phyloP scores from a whole-genome alignment of 805 yeast genomes.

The Yarrowia yakushimensis region DNA sequence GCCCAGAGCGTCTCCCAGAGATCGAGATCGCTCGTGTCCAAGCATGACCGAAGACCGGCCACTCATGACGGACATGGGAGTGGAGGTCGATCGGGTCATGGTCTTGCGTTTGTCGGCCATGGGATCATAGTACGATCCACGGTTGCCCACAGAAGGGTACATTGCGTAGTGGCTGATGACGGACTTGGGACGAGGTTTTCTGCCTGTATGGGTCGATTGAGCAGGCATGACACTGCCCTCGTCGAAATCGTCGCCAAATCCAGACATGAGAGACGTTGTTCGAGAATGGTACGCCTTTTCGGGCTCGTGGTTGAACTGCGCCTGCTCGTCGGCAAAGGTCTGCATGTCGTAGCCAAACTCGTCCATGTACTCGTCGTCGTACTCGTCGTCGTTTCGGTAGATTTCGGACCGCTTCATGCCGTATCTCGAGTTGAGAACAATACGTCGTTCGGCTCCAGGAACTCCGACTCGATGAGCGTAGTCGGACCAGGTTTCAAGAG shows the following conservation, averaged over 20 bases:
- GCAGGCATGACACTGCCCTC: slow-evolving; percentile 6
- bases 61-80: slow-evolving; percentile 26
- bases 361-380: slow-evolving; percentile 26
- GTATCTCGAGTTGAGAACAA: slow-evolving; percentile 38
- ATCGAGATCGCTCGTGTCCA: slow-evolving; percentile 27
- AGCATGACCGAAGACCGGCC: slow-evolving; percentile 24
- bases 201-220: background rate
- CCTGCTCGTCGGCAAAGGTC: slow-evolving; percentile 29
- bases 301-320: slow-evolving; percentile 24
- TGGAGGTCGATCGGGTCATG: slow-evolving; percentile 21
- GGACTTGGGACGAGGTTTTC: slow-evolving; percentile 18
- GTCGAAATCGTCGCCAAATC: background rate
- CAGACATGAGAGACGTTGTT: slow-evolving; percentile 8
- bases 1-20: slow-evolving; percentile 25
- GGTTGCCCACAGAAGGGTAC: slow-evolving; percentile 21
- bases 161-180: slow-evolving; percentile 11
- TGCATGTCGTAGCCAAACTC: slow-evolving; percentile 33
- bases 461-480: slow-evolving; percentile 40
- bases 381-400: slow-evolving; percentile 22
- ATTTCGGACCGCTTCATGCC: slow-evolving; percentile 36
- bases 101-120: background rate
- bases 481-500: slow-evolving; percentile 41
- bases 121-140: slow-evolving; percentile 24
- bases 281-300: slow-evolving; percentile 24
- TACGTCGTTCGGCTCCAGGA: slow-evolving; percentile 40